Percentiles rank a stretch among this genome's conserved stretches.
Evolutionary conservation across 495 filamentous ascomycete species (phyloP).

Genomic region (Aspergillus bertholletiae): DNA sequence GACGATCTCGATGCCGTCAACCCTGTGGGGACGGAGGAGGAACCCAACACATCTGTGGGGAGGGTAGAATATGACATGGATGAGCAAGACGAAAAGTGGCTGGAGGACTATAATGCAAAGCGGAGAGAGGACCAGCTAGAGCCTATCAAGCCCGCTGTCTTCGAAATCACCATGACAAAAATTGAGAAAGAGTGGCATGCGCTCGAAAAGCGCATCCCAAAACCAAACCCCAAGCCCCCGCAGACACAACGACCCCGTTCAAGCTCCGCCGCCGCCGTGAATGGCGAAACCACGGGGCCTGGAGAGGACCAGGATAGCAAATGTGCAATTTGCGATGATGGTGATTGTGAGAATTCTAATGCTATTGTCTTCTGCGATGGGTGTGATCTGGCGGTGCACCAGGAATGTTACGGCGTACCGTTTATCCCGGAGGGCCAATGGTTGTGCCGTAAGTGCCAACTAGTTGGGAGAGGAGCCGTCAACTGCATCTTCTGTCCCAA

Average conservation of each 20-base stretch:
- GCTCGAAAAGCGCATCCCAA: constrained; percentile 92
- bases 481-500: constrained; percentile 99
- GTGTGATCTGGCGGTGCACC: constrained; percentile 95
- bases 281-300: constrained; percentile 73
- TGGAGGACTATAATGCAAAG: constrained; percentile 76
- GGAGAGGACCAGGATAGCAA: constrained; percentile 97
- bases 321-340: constrained; percentile 96
- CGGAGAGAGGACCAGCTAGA: constrained; percentile 70
- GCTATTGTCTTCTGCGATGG: constrained; percentile 99
- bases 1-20: constrained; percentile 73
- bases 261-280: constrained; percentile 87
- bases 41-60: constrained; percentile 58
- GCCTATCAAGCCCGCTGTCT: constrained; percentile 83
- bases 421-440: constrained; percentile 99
- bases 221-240: constrained; percentile 90
- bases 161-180: constrained; percentile 97
- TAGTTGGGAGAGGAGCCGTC: constrained; percentile 87
- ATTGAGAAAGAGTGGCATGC: constrained; percentile 99
- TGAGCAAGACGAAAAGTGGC: constrained; percentile 96
- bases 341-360: constrained; percentile 99
- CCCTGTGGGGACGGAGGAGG: constrained; percentile 56
- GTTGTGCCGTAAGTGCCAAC: constrained; percentile 94
- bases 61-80: constrained; percentile 99
- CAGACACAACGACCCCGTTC: constrained; percentile 87
- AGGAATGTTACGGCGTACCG: constrained; percentile 98